A percentile compares a stretch with the other conserved stretches of the same genome.
Conservation (phyloP, 1,284 basidiomycete species). For the Ganoderma leucocontextum region DNA sequence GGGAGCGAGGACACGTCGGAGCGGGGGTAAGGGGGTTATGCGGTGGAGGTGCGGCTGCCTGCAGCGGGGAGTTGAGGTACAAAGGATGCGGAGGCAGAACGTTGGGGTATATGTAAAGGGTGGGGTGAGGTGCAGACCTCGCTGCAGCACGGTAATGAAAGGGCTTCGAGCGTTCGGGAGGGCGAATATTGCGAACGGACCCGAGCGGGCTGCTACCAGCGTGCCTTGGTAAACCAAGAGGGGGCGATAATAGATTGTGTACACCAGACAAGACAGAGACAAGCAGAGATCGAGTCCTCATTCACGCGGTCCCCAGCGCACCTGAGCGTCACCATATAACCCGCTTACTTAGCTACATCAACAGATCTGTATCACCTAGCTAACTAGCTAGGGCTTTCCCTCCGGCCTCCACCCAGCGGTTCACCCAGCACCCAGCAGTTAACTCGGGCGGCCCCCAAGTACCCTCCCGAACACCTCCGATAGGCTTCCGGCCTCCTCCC, state of each 20-base stretch:
- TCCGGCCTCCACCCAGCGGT: too few relatives aligned
- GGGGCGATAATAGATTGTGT: conserved; percentile 9
- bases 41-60: conserved; percentile 23
- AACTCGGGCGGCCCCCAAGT: too few relatives aligned
- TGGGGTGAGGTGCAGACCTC: conserved; percentile 14
- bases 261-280: not conserved
- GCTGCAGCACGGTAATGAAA: conserved; percentile 23
- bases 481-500: too few relatives aligned
- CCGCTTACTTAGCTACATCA: too few relatives aligned
- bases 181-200: conserved; percentile 11
- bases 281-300: not conserved
- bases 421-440: too few relatives aligned
- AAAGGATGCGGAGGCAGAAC: conserved; percentile 13
- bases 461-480: too few relatives aligned
- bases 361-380: too few relatives aligned
- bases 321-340: too few relatives aligned
- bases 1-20: conserved; percentile 2
- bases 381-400: too few relatives aligned
- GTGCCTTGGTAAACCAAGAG: not conserved
- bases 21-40: not conserved
- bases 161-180: conserved; percentile 24
- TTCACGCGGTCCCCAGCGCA: not conserved
- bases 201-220: conserved; percentile 6
- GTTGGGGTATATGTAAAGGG: conserved; percentile 23
- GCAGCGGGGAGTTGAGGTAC: conserved; percentile 25